A percentile compares a stretch with the other conserved stretches of the same genome.
phyloP scores from a whole-genome alignment of 202 grass and related monocot genomes.

The Schoenoplectus tabernaemontani region DNA sequence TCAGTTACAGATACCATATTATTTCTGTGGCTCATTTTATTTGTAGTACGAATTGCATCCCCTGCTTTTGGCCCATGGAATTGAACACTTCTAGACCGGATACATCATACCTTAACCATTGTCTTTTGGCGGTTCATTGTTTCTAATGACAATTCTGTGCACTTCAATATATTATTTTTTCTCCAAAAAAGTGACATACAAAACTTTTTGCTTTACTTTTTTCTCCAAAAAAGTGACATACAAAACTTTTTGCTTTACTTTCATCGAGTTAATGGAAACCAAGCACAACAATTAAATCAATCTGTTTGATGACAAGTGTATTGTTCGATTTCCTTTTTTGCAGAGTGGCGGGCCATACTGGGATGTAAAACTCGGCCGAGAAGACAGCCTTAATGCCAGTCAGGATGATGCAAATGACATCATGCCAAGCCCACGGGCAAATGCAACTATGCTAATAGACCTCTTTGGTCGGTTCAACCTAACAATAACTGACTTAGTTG shows the following conservation, averaged over 20 bases:
- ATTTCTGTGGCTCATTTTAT: not conserved
- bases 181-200: not conserved
- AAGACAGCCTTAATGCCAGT: constrained; percentile 71
- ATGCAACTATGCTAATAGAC: constrained; percentile 46
- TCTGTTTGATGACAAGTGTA: not conserved
- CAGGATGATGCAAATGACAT: constrained; percentile 62
- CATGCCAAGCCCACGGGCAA: constrained; percentile 85
- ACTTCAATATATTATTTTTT: not conserved
- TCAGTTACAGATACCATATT: constrained; percentile 7
- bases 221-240: not conserved
- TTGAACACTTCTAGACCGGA: not conserved
- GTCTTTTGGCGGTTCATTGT: not conserved
- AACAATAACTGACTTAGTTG: constrained; percentile 61
- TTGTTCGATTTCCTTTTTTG: not conserved
- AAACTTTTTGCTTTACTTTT: not conserved
- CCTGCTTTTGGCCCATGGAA: not conserved
- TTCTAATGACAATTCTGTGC: not conserved
- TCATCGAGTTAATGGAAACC: not conserved
- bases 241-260: not conserved
- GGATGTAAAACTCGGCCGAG: constrained; percentile 73
- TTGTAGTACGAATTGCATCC: not conserved
- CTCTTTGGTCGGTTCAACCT: constrained; percentile 71
- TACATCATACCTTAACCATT: not conserved
- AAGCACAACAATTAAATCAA: not conserved
- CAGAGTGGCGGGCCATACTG: constrained; percentile 78